Conservation (phyloP, 2,329 filamentous ascomycete species). For the Microdochium bolleyi region DNA sequence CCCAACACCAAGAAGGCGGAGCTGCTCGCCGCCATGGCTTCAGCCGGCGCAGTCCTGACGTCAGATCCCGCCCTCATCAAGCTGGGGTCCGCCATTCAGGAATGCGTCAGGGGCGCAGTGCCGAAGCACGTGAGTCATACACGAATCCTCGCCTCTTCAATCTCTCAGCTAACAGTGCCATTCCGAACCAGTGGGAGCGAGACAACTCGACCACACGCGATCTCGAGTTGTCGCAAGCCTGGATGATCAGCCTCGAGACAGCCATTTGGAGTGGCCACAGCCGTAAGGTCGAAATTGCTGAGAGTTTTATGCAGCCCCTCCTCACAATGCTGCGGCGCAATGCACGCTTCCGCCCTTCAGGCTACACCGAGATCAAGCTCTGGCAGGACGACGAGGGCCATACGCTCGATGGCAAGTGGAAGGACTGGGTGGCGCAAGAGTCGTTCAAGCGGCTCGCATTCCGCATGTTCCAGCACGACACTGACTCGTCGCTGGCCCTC, state of each 20-base stretch:
- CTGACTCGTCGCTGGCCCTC: constrained; percentile 18
- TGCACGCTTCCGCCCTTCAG: constrained; percentile 18
- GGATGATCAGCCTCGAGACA: constrained; percentile 22
- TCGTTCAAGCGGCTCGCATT: constrained; percentile 21
- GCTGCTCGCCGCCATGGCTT: constrained; percentile 25
- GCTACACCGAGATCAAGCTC: constrained; percentile 7
- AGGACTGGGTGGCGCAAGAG: constrained; percentile 18
- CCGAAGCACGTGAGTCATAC: constrained; percentile 7
- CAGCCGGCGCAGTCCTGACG: constrained; percentile 27
- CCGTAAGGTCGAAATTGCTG: constrained; percentile 29
- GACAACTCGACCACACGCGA: constrained; percentile 22
- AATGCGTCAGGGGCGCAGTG: constrained; percentile 24
- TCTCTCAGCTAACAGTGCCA: neutral
- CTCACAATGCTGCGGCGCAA: constrained; percentile 26
- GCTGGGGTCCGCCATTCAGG: constrained; percentile 30
- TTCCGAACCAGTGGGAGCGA: constrained; percentile 17
- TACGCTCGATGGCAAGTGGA: constrained; percentile 13
- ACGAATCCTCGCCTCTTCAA: neutral
- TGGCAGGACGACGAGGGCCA: constrained; percentile 1
- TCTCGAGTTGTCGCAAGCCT: constrained; percentile 22
- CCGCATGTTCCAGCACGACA: constrained; percentile 18
- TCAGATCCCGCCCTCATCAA: constrained; percentile 26
- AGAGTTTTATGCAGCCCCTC: constrained; percentile 24
- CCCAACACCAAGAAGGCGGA: constrained; percentile 25
- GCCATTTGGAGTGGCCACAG: constrained; percentile 27